phyloP scores from a whole-genome alignment of 768 basidiomycete species.

The Lactarius sanguifluus region DNA sequence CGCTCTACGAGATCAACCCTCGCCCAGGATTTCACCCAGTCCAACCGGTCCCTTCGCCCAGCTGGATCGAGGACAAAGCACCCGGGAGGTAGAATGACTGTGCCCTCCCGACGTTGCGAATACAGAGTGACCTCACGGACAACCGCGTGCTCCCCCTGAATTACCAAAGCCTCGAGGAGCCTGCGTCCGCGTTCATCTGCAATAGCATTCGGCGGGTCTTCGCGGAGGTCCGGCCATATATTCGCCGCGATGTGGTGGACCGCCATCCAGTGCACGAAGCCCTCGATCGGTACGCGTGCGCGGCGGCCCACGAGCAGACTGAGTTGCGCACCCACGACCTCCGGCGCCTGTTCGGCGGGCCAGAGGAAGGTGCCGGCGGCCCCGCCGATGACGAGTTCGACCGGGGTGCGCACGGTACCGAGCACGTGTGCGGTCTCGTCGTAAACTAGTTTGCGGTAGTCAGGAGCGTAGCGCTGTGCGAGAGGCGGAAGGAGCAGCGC shows the following conservation, averaged over 20 bases:
- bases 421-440: conserved; percentile 70
- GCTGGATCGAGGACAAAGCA: conserved; percentile 45
- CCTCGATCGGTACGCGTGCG: conserved; percentile 42
- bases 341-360: conserved; percentile 63
- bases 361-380: conserved; percentile 64
- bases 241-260: conserved; percentile 76
- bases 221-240: conserved; percentile 66
- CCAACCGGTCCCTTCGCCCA: conserved; percentile 29
- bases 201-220: not conserved
- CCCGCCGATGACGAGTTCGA: conserved; percentile 52
- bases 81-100: conserved; percentile 45
- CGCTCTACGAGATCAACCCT: conserved; percentile 28
- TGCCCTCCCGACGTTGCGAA: conserved; percentile 44
- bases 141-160: conserved; percentile 47
- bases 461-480: conserved; percentile 70
- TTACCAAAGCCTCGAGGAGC: conserved; percentile 52
- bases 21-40: conserved; percentile 32
- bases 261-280: conserved; percentile 65
- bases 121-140: conserved; percentile 60
- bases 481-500: conserved; percentile 73
- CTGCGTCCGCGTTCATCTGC: conserved; percentile 42
- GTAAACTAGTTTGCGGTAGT: conserved; percentile 86
- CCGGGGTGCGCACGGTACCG: conserved; percentile 53
- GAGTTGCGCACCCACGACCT: conserved; percentile 64
- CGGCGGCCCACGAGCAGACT: conserved; percentile 46